phyloP scores from a whole-genome alignment of 2,329 filamentous ascomycete genomes.

The Allantophomopsis cytisporea region DNA sequence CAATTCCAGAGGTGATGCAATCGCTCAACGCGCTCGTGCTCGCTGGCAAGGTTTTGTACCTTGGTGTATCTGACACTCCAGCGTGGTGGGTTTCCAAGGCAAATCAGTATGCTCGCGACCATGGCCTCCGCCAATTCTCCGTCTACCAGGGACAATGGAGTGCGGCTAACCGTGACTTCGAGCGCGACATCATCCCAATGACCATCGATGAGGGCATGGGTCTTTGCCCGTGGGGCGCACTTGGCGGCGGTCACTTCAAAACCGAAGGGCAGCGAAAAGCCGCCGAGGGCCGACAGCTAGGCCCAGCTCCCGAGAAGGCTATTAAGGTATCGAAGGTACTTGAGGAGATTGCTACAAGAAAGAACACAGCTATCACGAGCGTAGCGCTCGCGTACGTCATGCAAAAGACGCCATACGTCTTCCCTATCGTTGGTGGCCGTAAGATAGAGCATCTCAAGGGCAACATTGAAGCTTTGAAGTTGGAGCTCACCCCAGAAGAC shows the following conservation, averaged over 20 bases:
- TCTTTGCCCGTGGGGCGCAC: constrained; percentile 39
- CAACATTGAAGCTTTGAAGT: constrained; percentile 54
- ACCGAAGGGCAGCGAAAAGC: constrained; percentile 30
- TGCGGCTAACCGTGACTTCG: constrained; percentile 47
- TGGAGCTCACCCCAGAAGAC: constrained; percentile 46
- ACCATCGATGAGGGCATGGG: constrained; percentile 40
- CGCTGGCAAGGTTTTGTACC: constrained; percentile 50
- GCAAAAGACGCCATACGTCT: constrained; percentile 58
- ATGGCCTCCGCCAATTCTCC: constrained; percentile 57
- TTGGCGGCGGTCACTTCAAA: constrained; percentile 35
- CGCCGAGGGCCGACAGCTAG: constrained; percentile 18
- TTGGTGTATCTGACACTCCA: constrained; percentile 55
- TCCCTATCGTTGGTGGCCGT: constrained; percentile 58
- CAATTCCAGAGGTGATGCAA: constrained; percentile 56
- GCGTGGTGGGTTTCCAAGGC: constrained; percentile 56
- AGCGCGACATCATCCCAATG: constrained; percentile 50
- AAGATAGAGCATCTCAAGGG: constrained; percentile 55
- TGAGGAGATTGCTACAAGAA: constrained; percentile 41
- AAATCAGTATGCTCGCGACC: constrained; percentile 55
- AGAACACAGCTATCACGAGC: constrained; percentile 42
- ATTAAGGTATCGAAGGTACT: constrained; percentile 39
- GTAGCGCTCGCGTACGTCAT: constrained; percentile 63
- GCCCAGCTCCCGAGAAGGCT: constrained; percentile 30
- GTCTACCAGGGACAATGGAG: constrained; percentile 57
- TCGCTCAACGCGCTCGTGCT: constrained; percentile 45